Evolutionary conservation across 75 land plant species (phyloP), one percentile per base, ranked within the genome.

Genomic region (Pinus albicaulis): DNA sequence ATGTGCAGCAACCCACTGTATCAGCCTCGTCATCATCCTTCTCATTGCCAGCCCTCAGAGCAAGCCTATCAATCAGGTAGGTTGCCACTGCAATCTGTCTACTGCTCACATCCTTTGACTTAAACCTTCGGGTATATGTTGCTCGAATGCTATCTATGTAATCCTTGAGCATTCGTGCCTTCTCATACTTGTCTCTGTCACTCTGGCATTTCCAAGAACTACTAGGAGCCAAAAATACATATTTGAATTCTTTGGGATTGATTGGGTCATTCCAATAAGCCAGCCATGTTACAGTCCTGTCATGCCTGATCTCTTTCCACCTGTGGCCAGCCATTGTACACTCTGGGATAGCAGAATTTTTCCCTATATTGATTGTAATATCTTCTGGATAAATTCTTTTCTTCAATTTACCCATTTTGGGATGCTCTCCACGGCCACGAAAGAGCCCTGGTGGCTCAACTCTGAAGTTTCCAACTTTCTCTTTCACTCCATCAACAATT

Each of bases 1-100:
- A 68, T 31, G 99, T 93, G 77, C 96, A 96, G 80, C 99, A 96
- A 86, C 99, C 99, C 60, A 96, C 99, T 10, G 99, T 96, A 81
- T 96, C 99, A 24, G 96, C 99, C 77, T 96, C 99, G 80, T 96
- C 99, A 76, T 93, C 99, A 85, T 96, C 99, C 99, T 96, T 96
- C 72, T 96, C 99, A 87, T 96, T 96, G 34, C 99, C 99, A 55
- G 99, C 99, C 81, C 99, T 91, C 59, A 96, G 94, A 57, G 99
- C 99, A 64, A 96, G 88, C 72, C 90, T 88, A 73, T 96, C 96
- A 74, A 96, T 96, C 34, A 96, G 92, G 79, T 96, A 96, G 7
- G 96, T 96, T 36, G 99, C 99, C 52, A 96, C 99, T 56, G 96
- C 99, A 75, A 93, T 93, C 72, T 96, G 99, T 75, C 87, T 74